Evolutionary conservation across 345 rosid species (phyloP), one percentile per base, ranked within the genome.

Genomic region (Mercurialis annua): DNA sequence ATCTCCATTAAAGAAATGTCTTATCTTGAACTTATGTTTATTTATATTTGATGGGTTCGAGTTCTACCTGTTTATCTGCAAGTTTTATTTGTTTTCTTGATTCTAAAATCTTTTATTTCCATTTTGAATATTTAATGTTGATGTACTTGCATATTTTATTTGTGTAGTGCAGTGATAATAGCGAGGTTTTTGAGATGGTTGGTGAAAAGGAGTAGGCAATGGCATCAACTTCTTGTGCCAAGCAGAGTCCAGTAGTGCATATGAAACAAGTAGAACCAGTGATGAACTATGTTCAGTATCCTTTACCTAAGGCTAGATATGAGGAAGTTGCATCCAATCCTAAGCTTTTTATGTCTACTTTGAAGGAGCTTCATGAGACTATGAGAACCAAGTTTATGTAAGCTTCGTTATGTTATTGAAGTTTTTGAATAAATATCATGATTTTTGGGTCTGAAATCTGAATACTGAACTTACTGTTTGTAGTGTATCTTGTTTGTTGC

Each of bases 311-410:
- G 59, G 95, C 87, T 31, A 77, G 83, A 53, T 92, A 92, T 72
- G 92, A 83, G 50, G 96, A 88, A 56, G 84, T 94, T 57, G 79
- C 73, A 26, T 82, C 77, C 29, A 77, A 67, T 62, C 80, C 92
- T 16, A 81, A 73, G 70, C 95, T 84, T 51, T 94, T 94, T 79
- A 76, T 84, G 84, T 31, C 72, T 49, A 78, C 99, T 20, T 75
- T 94, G 72, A 90, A 94, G 86, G 81, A 80, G 75, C 83, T 92
- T 2, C 99, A 94, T 78, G 78, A 87, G 43, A 69, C 79, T 29
- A 76, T 94, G 97, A 82, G 89, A 44, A 89, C 99, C 66, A 94
- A 92, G 76, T 94, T 94, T 81, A 89, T 92, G 99, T 90, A 80
- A 77, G 83, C 66, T 68, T 53, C 64, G 42, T 64, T 5, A 11